Base-by-base conservation (phyloP, 1,284 basidiomycete genomes). In the Puccinia coronata region DNA sequence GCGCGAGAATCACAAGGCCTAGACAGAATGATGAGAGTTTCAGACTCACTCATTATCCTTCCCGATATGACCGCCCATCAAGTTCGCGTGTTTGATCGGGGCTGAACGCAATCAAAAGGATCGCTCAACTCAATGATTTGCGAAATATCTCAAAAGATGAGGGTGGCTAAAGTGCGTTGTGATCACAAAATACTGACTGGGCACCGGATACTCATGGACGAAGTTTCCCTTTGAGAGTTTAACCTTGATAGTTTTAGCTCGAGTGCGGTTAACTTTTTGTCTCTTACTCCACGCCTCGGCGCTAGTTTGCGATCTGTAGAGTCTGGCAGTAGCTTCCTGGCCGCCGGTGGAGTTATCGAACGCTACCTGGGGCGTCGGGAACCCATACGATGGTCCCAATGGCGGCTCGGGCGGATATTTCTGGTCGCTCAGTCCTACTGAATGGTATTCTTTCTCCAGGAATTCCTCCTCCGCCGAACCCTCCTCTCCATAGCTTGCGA, bases 211-310 rank as follows among this genome's bases (percentile, higher is more conserved):
- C 49, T 81, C 80, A 43, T 75, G 49, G 16, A 81, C 80, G 31
- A 81, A 81, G 28, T 81, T 34, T 16, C 80, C 80, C 23, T 81
- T 59, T 51, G 75, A 49, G 55, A 81, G 72, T 69, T 81, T 75
- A 0, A 81, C 80, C 49, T 81, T 81, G 63, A 81, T 75, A 8
- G 80, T 81, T 43, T 81, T 81, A 28, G 80, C 80, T 12, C 80
- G 72, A 28, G 69, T 81, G 28, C 61, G 80, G 51, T 81, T 63
- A 41, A 81, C 75, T 20, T 41, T 59, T 53, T 81, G 80, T n/a
- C 80, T 47, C 23, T 41, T 81, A 9, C 80, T 51, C 80, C 80
- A 81, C 34, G 80, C 80, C 49, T 81, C 80, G 28, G 80, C 65
- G 41, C 43, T 81, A 25, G 80, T 81, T 75, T 81, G 80, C 23